Percentiles rank a stretch among this genome's conserved stretches.
Conservation (phyloP, 257 asterid genomes). For the Verbena officinalis region DNA sequence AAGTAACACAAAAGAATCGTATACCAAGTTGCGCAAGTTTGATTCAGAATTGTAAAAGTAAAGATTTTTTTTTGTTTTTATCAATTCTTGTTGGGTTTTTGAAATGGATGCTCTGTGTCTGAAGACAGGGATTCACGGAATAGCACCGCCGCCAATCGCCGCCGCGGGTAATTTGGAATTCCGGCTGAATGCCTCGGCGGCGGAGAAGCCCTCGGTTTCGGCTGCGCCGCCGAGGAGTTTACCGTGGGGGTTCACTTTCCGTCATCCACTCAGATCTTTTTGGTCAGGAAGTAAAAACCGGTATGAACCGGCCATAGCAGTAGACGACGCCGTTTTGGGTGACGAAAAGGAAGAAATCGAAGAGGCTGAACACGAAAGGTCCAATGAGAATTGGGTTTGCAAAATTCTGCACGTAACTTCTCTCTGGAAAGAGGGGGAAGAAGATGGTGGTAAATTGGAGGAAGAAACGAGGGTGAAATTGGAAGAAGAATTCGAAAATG, state of each 20-base stretch:
- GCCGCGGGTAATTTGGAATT: slow-evolving; percentile 44
- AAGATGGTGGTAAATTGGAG: neutral
- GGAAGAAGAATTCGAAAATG: slow-evolving; percentile 10
- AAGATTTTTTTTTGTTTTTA: neutral
- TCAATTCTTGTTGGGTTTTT: neutral
- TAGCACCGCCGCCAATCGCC: slow-evolving; percentile 47
- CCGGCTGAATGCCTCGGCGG: slow-evolving; percentile 36
- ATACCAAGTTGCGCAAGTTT: neutral
- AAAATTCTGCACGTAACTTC: neutral
- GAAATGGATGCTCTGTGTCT: slow-evolving; percentile 62
- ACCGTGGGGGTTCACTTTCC: slow-evolving; percentile 6
- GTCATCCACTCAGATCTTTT: neutral
- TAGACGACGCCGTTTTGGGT: neutral
- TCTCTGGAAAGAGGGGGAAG: neutral
- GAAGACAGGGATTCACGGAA: slow-evolving; percentile 58
- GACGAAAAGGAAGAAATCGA: neutral
- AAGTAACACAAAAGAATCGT: neutral
- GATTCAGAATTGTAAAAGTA: neutral
- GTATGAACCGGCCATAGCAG: neutral
- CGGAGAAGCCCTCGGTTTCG: slow-evolving; percentile 6
- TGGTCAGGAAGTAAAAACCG: neutral
- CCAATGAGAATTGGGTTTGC: neutral
- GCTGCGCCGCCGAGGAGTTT: neutral
- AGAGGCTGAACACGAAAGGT: neutral
- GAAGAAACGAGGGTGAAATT: slow-evolving; percentile 15